Evolutionary conservation across 129 eudicot species (phyloP), one percentile per base, ranked within the genome.

Genomic region (Escallonia herrerae): DNA sequence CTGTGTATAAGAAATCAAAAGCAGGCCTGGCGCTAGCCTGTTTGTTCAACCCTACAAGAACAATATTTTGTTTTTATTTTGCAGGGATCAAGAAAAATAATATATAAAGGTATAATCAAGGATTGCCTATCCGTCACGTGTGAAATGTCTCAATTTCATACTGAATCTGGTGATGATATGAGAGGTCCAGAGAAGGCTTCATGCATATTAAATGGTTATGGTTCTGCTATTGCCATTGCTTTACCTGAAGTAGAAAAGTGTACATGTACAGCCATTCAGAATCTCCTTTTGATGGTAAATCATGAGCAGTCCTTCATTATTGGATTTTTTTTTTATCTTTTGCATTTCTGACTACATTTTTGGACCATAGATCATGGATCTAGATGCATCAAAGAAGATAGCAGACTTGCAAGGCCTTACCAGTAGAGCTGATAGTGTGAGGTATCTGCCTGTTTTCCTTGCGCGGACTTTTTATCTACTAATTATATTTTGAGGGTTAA

Each of bases 21-120:
- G 33, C 33, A 1, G 33, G 33, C 33, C 33, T 1, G 33, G 33
- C 33, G 33, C 33, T 22, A 22, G 33, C 33, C 33, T 1, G 33
- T 22, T 22, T 22, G 33, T 22, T 22, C 33, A 22, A 22, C 33
- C 33, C 1, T 1, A 22, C 33, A 22, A 22, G 33, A 22, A 49
- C 3, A n/a, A 49, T 49, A 49, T 49, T 49, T 11, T 71, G 52
- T 59, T 14, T n/a, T 50, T 67, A 39, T 76, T 45, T 67, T 76
- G 40, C 82, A 91, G 98, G 91, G 85, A 2, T 91, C 98, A 40
- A 70, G 98, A 72, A 88, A 82, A 74, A 79, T 85, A 73, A 64
- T 51, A 12, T 83, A 73, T 87, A 91, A 91, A 79, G 74, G 70
- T 48, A 64, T 88, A 12, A 64, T 88, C 38, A 80, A 83, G 76